Evolutionary conservation across 2,329 filamentous ascomycete species (phyloP).

Genomic region (Trichoderma sp.): DNA sequence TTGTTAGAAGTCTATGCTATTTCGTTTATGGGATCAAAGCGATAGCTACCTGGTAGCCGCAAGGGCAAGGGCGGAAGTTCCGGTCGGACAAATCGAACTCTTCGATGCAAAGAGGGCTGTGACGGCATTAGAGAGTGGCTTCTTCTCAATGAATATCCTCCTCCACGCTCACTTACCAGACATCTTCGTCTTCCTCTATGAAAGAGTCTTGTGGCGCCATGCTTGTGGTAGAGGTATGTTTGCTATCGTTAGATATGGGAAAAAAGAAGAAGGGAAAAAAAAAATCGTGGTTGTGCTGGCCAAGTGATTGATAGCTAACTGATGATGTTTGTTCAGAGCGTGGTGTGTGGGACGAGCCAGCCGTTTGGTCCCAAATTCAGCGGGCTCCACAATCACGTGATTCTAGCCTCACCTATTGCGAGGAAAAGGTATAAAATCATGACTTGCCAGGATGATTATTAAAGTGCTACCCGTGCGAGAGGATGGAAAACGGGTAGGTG

Average conservation of each 20-base stretch:
- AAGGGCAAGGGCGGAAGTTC: constrained; percentile 95
- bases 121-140: constrained; percentile 23
- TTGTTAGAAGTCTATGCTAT: background rate
- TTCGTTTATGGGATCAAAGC: background rate
- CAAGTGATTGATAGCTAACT: constrained; percentile 25
- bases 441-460: background rate
- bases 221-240: constrained; percentile 11
- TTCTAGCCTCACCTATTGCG: background rate
- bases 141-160: constrained; percentile 23
- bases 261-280: background rate
- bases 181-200: constrained; percentile 70
- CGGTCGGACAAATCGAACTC: constrained; percentile 97
- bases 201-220: constrained; percentile 71
- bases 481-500: background rate
- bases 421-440: background rate
- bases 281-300: constrained; percentile 19
- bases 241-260: background rate
- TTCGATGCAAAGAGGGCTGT: constrained; percentile 94
- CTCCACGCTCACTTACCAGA: constrained; percentile 52
- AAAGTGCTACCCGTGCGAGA: background rate
- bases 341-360: constrained; percentile 19
- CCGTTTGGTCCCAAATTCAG: constrained; percentile 18
- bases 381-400: constrained; percentile 22
- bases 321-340: constrained; percentile 25
- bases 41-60: constrained; percentile 84